Evolutionary conservation across 169 alveolate genomes (phyloP).

Genomic region (Plasmodium knowlesi): DNA sequence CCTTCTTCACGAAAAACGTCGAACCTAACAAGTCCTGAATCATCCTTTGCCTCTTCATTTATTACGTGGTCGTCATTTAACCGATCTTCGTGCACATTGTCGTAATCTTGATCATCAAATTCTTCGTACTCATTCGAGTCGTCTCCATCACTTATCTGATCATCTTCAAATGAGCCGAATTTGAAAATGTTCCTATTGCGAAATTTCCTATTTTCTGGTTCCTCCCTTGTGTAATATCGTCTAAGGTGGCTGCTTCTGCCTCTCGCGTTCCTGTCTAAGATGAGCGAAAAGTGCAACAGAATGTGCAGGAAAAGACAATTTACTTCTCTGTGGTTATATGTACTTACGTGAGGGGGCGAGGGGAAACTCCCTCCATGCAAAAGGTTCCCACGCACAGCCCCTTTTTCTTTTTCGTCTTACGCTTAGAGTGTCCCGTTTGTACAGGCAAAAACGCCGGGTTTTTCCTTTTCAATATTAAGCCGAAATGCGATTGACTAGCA

Average conservation of each 20-base stretch:
- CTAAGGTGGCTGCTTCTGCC: constrained; percentile 2
- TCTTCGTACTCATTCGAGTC: neutral
- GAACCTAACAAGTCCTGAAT: constrained; percentile 1
- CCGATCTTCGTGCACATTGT: neutral
- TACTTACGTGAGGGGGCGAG: neutral
- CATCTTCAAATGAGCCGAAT: constrained; percentile 10
- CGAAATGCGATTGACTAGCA: constrained; percentile 5
- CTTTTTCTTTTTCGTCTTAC: constrained; percentile 28
- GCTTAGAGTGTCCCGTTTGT: neutral
- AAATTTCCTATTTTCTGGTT: neutral
- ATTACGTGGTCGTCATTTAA: neutral
- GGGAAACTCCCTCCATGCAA: neutral
- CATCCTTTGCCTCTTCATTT: neutral
- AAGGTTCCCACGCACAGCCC: neutral
- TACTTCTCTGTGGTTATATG: neutral
- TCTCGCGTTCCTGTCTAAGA: constrained; percentile 21
- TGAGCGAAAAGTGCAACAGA: neutral
- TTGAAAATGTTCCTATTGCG: constrained; percentile 18
- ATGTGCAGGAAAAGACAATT: neutral
- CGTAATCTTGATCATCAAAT: neutral
- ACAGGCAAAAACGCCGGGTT: constrained; percentile 49
- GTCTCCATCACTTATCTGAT: neutral
- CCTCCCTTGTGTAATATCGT: constrained; percentile 22
- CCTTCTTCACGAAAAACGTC: constrained; percentile 13
- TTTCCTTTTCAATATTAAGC: constrained; percentile 35